phyloP scores from a whole-genome alignment of 345 rosid genomes.

The Camelina neglecta region DNA sequence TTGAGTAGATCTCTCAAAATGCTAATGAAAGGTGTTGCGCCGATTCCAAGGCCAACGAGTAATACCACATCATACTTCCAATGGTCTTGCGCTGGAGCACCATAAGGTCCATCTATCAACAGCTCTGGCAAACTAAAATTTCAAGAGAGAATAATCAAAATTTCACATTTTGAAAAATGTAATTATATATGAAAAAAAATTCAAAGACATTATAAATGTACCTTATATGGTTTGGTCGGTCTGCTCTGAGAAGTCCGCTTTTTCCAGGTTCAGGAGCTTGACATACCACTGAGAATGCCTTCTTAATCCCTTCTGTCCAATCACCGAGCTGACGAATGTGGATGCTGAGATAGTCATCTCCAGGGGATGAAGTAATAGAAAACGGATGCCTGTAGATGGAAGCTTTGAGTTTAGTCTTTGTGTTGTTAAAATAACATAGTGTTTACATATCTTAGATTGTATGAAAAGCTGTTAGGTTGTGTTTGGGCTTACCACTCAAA shows the following conservation, averaged over 20 bases:
- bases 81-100: constrained; percentile 93
- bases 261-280: constrained; percentile 54
- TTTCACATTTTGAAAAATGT: neutral
- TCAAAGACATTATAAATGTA: neutral
- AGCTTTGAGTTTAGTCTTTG: neutral
- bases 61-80: constrained; percentile 79
- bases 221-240: constrained; percentile 36
- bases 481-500: constrained; percentile 65
- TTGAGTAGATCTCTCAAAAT: constrained; percentile 69
- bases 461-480: neutral
- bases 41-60: constrained; percentile 92
- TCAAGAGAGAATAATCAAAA: constrained; percentile 25
- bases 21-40: constrained; percentile 91
- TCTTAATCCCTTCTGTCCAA: constrained; percentile 94
- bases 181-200: neutral
- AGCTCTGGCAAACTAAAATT: constrained; percentile 55
- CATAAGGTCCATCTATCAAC: constrained; percentile 75
- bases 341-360: constrained; percentile 79
- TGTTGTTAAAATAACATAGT: neutral
- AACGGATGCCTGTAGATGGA: constrained; percentile 85
- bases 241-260: constrained; percentile 59
- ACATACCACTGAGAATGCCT: constrained; percentile 69
- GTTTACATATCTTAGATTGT: constrained; percentile 11
- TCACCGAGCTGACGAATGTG: constrained; percentile 66
- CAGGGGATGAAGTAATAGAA: constrained; percentile 95